Evolutionary conservation across 2,329 filamentous ascomycete species (phyloP).

Genomic region (Pseudogymnoascus sp.): DNA sequence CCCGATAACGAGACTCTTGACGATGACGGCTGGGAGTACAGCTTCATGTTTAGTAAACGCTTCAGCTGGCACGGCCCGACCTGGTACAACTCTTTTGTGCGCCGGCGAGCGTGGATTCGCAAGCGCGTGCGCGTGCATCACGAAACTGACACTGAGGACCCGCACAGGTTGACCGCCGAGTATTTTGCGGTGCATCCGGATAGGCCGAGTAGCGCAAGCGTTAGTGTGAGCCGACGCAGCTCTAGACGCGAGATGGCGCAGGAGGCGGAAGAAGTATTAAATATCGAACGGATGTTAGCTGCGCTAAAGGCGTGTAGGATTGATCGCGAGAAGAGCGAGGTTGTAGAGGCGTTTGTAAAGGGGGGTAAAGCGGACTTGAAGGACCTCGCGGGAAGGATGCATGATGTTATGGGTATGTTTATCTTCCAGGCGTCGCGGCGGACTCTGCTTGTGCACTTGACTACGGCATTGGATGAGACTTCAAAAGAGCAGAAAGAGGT

Average conservation of each 20-base stretch:
- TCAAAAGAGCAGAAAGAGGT: constrained; percentile 38
- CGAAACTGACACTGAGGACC: constrained; percentile 30
- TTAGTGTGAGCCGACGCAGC: not conserved
- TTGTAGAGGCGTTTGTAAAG: constrained; percentile 71
- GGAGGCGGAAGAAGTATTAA: constrained; percentile 46
- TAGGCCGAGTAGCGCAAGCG: constrained; percentile 32
- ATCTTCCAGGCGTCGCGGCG: constrained; percentile 83
- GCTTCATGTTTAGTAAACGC: constrained; percentile 67
- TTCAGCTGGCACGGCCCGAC: constrained; percentile 83
- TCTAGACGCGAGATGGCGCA: constrained; percentile 25
- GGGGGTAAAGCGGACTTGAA: constrained; percentile 67
- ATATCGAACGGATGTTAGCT: constrained; percentile 53
- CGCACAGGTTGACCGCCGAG: constrained; percentile 62
- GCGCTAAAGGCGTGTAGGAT: constrained; percentile 63
- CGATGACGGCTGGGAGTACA: constrained; percentile 93
- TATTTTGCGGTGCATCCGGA: constrained; percentile 71
- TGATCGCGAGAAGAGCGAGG: constrained; percentile 85
- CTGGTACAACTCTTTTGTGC: constrained; percentile 95
- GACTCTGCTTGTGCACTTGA: constrained; percentile 63
- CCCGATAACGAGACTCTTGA: constrained; percentile 55
- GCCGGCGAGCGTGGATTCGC: constrained; percentile 78
- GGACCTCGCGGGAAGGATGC: constrained; percentile 68
- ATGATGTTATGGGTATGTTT: constrained; percentile 76
- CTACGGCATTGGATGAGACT: constrained; percentile 50
- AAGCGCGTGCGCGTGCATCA: constrained; percentile 58